phyloP scores from a whole-genome alignment of 192 early-diverging fungal species.

The Entomortierella parvispora region DNA sequence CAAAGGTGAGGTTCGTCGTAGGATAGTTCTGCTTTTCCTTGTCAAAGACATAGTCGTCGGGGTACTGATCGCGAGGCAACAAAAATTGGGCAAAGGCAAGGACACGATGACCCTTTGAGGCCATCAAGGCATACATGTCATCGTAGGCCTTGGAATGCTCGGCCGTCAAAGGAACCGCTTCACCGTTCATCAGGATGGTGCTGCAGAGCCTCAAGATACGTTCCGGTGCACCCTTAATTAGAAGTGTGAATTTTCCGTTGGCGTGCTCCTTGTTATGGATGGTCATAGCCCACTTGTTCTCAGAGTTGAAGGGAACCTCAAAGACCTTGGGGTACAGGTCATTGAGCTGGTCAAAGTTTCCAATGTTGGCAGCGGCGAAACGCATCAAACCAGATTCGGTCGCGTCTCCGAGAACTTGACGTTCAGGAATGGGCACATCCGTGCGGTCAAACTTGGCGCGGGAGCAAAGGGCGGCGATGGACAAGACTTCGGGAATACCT shows the following conservation, averaged over 20 bases:
- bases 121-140: conserved; percentile 89
- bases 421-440: conserved; percentile 85
- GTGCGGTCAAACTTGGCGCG: conserved; percentile 91
- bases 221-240: conserved; percentile 97
- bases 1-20: conserved; percentile 72
- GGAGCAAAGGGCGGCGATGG: conserved; percentile 85
- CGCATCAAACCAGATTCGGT: conserved; percentile 93
- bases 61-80: conserved; percentile 74
- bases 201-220: conserved; percentile 86
- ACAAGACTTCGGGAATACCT: conserved; percentile 81
- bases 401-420: conserved; percentile 91
- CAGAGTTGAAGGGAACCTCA: conserved; percentile 96
- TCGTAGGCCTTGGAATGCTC: conserved; percentile 75
- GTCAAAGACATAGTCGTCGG: conserved; percentile 78
- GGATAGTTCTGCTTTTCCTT: conserved; percentile 82
- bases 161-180: conserved; percentile 70
- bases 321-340: conserved; percentile 86
- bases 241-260: conserved; percentile 76
- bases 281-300: conserved; percentile 95
- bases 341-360: conserved; percentile 77
- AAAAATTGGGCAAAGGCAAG: conserved; percentile 90
- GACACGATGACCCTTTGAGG: conserved; percentile 92
- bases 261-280: conserved; percentile 84
- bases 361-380: conserved; percentile 78
- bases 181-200: conserved; percentile 70